Percentiles rank a stretch among this genome's conserved stretches.
Evolutionary conservation across 2,329 filamentous ascomycete genomes (phyloP).

Genomic region (Myrmaecium sp.): DNA sequence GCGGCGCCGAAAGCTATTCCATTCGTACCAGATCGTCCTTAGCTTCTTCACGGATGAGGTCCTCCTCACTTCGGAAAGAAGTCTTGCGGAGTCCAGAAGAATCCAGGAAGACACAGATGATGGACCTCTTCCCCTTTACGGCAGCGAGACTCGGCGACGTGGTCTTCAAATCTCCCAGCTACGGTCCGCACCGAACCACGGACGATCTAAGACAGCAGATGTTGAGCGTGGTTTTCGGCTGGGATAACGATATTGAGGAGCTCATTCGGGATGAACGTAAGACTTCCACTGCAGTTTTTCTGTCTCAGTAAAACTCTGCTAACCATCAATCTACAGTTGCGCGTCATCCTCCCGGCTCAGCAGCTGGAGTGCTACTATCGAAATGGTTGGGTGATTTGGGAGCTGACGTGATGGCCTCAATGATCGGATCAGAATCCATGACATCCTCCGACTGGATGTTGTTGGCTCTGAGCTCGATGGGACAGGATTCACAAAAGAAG

Average conservation of each 20-base stretch:
- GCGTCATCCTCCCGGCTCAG: constrained; percentile 54
- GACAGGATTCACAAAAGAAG: constrained; percentile 61
- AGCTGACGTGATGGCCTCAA: constrained; percentile 62
- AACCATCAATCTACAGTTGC: constrained; percentile 31
- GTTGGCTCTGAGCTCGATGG: constrained; percentile 77
- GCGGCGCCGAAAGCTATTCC: constrained; percentile 37
- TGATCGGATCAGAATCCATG: constrained; percentile 63
- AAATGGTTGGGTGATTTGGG: constrained; percentile 88
- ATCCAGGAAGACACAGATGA: constrained; percentile 33
- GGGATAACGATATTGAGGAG: constrained; percentile 69
- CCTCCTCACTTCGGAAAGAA: constrained; percentile 66
- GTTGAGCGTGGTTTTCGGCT: constrained; percentile 87
- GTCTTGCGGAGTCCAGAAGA: constrained; percentile 64
- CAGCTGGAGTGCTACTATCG: constrained; percentile 63
- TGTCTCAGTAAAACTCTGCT: constrained; percentile 5
- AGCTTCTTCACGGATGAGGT: constrained; percentile 27
- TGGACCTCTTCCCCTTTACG: constrained; percentile 77
- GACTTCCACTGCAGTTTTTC: constrained; percentile 9
- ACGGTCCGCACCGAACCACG: constrained; percentile 27
- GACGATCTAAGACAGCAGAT: constrained; percentile 79
- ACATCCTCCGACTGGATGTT: constrained; percentile 96
- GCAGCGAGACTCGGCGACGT: constrained; percentile 67
- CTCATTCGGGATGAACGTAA: constrained; percentile 67
- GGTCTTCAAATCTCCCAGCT: constrained; percentile 55
- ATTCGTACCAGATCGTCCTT: constrained; percentile 35